A percentile compares a stretch with the other conserved stretches of the same genome.
Conservation (phyloP, 2,329 filamentous ascomycete genomes). For the Huntiella abstrusa region DNA sequence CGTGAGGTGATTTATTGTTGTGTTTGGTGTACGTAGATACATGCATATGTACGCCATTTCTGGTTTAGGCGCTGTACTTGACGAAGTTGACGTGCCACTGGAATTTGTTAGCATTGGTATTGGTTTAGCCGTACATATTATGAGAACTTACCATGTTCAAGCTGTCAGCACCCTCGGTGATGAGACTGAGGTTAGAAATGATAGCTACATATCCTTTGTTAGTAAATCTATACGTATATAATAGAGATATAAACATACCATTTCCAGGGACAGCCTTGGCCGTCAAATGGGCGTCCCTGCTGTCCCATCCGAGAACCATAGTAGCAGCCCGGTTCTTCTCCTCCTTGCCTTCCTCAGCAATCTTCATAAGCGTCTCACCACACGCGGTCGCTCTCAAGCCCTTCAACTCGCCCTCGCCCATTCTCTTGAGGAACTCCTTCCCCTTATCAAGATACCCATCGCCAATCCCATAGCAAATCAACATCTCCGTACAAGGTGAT, state of each 20-base stretch:
- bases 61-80: constrained; percentile 5
- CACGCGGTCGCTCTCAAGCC: constrained; percentile 19
- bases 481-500: constrained; percentile 22
- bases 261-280: constrained; percentile 14
- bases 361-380: constrained; percentile 18
- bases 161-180: constrained; percentile 17
- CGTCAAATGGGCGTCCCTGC: constrained; percentile 20
- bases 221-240: neutral
- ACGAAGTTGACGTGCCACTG: constrained; percentile 17
- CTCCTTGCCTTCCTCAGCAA: constrained; percentile 15
- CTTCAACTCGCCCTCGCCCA: constrained; percentile 15
- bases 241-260: constrained; percentile 11
- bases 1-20: too few relatives aligned
- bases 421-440: constrained; percentile 16
- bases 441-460: constrained; percentile 13
- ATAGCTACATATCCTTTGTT: constrained; percentile 16
- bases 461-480: constrained; percentile 19
- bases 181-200: constrained; percentile 19
- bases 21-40: too few relatives aligned
- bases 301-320: constrained; percentile 23
- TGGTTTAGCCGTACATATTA: neutral
- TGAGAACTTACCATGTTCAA: constrained; percentile 17
- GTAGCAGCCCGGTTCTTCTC: constrained; percentile 17
- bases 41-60: too few relatives aligned
- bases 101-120: neutral